Base-by-base conservation (phyloP, 495 filamentous ascomycete species). In the Penicillium crystallinum region DNA sequence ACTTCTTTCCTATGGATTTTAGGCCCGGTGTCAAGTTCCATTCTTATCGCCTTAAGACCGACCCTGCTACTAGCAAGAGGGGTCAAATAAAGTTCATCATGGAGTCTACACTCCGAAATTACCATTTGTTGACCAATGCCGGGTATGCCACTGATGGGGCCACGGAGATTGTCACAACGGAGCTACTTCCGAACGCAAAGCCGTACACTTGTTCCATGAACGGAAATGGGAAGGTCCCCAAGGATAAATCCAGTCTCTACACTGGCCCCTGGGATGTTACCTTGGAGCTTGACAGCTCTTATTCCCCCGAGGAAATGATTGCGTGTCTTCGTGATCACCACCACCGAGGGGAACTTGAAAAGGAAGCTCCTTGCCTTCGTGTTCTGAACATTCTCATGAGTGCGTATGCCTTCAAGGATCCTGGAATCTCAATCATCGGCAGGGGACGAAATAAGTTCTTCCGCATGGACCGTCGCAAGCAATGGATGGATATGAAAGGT, bases 301-400 rank as follows among this genome's bases (percentile, higher is more conserved):
- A 49, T 8, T 37, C 57, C 3, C 55, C 34, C 2, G n/a, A 34
- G 9, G 11, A 40, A 0, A 19, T 43, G 25, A 10, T 30, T 11
- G 23, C 23, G 4, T 4, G 2, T 15, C 15, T n/a, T 62, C 8
- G 10, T 9, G 29, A 31, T 5, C 2, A 43, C 2, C 21, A 8
- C 0, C 22, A 21, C 14, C 12, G 30, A 12, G 19, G 30, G 3
- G 27, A 23, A 8, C 4, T 52, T 12, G 0, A 14, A 0, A 12
- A 42, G 0, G 62, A 63, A 39, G 22, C 29, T 0, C 49, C 23
- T n/a, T 12, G 40, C 30, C 40, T 78, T 14, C 73, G 77, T 41
- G 53, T 66, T 0, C 54, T 80, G n/a, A 81, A 81, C 57, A 76
- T 79, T 40, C 46, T 79, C 45, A 67, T 63, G 61, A 54, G 35